Evolutionary conservation across 345 rosid genomes (phyloP).

Genomic region (Dovyalis caffra): DNA sequence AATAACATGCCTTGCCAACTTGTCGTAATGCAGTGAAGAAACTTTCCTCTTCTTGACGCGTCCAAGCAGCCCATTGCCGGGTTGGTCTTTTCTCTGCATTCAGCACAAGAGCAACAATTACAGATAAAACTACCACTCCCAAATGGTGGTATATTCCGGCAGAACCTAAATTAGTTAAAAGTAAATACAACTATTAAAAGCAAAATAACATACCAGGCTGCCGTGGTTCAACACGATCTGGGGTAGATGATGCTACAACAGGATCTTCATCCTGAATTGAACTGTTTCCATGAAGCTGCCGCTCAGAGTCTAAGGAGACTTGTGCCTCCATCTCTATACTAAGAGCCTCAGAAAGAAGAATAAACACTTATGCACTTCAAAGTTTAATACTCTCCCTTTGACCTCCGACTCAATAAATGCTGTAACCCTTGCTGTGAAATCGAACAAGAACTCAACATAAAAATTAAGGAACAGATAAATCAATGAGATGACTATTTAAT

Average conservation of each 20-base stretch:
- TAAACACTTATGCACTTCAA: slow-evolving; percentile 20
- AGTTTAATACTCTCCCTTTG: slow-evolving; percentile 1
- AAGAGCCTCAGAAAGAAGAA: slow-evolving; percentile 34
- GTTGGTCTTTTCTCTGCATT: slow-evolving; percentile 78
- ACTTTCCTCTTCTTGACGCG: slow-evolving; percentile 96
- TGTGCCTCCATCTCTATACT: slow-evolving; percentile 42
- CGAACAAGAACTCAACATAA: not conserved
- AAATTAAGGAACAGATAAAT: not conserved
- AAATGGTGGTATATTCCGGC: not conserved
- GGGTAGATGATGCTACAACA: slow-evolving; percentile 36
- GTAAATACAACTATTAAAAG: slow-evolving; percentile 8
- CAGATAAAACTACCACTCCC: slow-evolving; percentile 2
- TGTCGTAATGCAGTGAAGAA: slow-evolving; percentile 97
- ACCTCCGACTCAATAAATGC: slow-evolving; percentile 7
- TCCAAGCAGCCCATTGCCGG: slow-evolving; percentile 99
- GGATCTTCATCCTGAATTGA: slow-evolving; percentile 46
- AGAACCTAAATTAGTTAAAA: slow-evolving; percentile 3
- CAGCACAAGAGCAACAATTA: slow-evolving; percentile 2
- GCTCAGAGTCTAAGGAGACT: slow-evolving; percentile 30
- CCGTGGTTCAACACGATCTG: slow-evolving; percentile 33
- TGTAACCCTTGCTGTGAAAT: not conserved
- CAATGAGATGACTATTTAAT: not conserved
- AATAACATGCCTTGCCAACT: slow-evolving; percentile 83
- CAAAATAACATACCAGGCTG: slow-evolving; percentile 57
- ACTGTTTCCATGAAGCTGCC: slow-evolving; percentile 30